Percentiles rank a stretch among this genome's conserved stretches.
These are phyloP conservation scores for Pneumocystis sp. DNA, from an alignment of 1,139 yeast genomes.

Conservation along the genomic window DNA sequence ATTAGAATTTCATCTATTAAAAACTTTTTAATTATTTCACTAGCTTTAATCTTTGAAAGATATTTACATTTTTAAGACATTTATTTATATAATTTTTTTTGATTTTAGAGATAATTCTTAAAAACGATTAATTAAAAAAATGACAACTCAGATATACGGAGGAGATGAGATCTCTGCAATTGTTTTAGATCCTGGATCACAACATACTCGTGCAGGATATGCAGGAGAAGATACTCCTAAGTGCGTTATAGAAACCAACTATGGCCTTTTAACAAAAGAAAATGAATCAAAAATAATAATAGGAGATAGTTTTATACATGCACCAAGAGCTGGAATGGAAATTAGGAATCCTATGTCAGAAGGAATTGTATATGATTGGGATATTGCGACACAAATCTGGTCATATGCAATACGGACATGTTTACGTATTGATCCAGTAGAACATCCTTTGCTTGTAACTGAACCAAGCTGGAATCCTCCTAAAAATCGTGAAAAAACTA, in stretches of 20 bases:
- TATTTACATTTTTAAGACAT: neutral
- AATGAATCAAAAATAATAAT: constrained; percentile 15
- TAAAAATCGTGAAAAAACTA: constrained; percentile 51
- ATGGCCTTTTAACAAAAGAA: constrained; percentile 15
- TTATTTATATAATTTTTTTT: neutral
- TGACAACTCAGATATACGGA: constrained; percentile 9
- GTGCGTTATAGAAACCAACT: constrained; percentile 49
- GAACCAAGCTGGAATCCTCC: constrained; percentile 78
- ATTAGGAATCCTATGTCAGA: constrained; percentile 26
- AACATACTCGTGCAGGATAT: constrained; percentile 68
- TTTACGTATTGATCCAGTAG: constrained; percentile 41
- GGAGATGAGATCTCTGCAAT: constrained; percentile 47
- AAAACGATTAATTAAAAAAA: neutral
- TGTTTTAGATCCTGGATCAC: constrained; percentile 84
- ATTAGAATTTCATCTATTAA: too few relatives aligned
- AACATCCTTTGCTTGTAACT: constrained; percentile 65
- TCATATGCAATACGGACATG: constrained; percentile 25
- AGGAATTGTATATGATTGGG: constrained; percentile 32
- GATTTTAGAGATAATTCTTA: constrained; percentile 11
- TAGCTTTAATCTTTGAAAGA: neutral
- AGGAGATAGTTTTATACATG: constrained; percentile 25
- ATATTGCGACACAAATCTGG: constrained; percentile 29
- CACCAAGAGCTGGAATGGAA: constrained; percentile 23
- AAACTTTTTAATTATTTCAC: too few relatives aligned
- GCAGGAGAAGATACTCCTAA: constrained; percentile 92